phyloP scores from a whole-genome alignment of 169 alveolate genomes.

The Cryptosporidium canis region DNA sequence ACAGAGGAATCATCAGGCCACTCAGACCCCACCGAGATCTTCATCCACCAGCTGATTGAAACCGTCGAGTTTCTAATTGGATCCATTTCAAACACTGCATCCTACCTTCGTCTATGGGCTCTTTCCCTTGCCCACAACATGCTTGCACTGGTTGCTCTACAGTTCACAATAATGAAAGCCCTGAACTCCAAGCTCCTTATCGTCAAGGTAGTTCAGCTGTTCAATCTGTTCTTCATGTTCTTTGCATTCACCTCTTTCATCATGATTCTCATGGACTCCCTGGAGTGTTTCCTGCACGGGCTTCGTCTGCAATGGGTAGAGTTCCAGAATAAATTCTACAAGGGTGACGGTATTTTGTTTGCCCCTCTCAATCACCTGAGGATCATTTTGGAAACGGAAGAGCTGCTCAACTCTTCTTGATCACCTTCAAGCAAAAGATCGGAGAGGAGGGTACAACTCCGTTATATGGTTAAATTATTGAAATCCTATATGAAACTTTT shows the following conservation, averaged over 20 bases:
- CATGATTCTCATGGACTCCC: slow-evolving; percentile 97
- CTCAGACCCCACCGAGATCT: slow-evolving; percentile 86
- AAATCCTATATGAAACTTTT: background rate
- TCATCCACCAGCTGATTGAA: slow-evolving; percentile 96
- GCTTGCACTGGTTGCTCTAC: slow-evolving; percentile 79
- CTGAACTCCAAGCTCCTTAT: slow-evolving; percentile 12
- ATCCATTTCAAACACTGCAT: slow-evolving; percentile 98
- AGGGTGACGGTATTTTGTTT: slow-evolving; percentile 97
- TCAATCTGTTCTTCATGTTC: slow-evolving; percentile 77
- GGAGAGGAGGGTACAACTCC: background rate
- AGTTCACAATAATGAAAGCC: slow-evolving; percentile 30
- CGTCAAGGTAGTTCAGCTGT: slow-evolving; percentile 71
- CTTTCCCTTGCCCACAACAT: slow-evolving; percentile 98
- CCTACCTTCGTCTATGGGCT: slow-evolving; percentile 99
- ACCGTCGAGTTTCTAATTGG: slow-evolving; percentile 99
- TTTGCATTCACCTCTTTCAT: slow-evolving; percentile 93
- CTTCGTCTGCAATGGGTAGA: slow-evolving; percentile 99
- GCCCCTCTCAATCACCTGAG: slow-evolving; percentile 84
- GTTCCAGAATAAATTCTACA: slow-evolving; percentile 98
- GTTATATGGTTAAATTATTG: background rate
- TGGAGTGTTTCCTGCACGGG: slow-evolving; percentile 99
- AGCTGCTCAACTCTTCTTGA: slow-evolving; percentile 38
- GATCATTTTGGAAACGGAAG: slow-evolving; percentile 60
- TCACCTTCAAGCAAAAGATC: background rate
- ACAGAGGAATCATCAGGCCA: slow-evolving; percentile 73